Percentiles rank a stretch among this genome's conserved stretches.
These are phyloP conservation scores for Mycena sanguinolenta DNA, from an alignment of 768 basidiomycete genomes.

Conservation along the genomic window DNA sequence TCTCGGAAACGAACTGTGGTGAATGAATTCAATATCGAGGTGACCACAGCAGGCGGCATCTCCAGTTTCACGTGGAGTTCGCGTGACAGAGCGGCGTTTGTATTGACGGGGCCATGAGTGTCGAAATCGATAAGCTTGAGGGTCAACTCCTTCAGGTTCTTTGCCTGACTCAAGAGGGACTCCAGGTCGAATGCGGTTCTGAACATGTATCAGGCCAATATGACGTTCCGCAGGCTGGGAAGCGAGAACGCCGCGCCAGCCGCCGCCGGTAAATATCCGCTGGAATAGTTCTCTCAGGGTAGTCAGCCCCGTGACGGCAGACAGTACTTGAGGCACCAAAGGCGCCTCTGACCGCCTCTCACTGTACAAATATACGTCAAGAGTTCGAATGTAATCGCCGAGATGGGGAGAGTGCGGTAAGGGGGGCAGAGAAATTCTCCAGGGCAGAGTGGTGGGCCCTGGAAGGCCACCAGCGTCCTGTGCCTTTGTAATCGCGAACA, in stretches of 20 bases:
- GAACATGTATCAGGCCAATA: neutral
- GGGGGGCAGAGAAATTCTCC: neutral
- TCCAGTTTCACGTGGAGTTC: neutral
- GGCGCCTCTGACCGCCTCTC: neutral
- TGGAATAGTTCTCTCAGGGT: neutral
- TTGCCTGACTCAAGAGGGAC: neutral
- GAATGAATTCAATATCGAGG: neutral
- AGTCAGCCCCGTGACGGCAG: neutral
- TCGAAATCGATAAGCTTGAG: neutral
- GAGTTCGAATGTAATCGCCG: neutral
- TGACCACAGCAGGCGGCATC: neutral
- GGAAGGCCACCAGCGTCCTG: neutral
- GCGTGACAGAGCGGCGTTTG: too few relatives aligned
- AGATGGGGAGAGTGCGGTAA: conserved; percentile 3
- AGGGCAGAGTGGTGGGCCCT: neutral
- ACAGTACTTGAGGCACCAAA: neutral
- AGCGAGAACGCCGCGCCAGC: neutral
- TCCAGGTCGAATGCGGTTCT: neutral
- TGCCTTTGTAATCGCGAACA: conserved; percentile 5
- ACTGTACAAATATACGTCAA: conserved; percentile 2
- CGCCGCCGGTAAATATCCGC: neutral
- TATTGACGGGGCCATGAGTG: too few relatives aligned
- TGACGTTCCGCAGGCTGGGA: neutral
- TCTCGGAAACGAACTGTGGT: conserved; percentile 3
- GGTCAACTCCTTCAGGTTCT: neutral